Percentiles rank a stretch among this genome's conserved stretches.
Conservation (phyloP, 768 basidiomycete species). For the Phlegmacium glaucopus region DNA sequence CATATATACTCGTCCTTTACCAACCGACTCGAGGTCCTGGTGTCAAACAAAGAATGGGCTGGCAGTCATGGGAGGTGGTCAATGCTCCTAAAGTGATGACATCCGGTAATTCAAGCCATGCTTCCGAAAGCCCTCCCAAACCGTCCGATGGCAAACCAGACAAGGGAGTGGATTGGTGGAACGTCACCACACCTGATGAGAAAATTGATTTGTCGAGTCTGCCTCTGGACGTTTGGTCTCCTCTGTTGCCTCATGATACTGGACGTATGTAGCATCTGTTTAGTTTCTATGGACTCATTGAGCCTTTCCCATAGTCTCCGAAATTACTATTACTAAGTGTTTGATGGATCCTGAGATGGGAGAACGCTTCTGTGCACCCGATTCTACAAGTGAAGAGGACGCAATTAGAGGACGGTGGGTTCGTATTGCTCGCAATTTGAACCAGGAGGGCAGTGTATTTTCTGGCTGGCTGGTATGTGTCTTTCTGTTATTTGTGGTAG, state of each 20-base stretch:
- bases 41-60: conserved; percentile 68
- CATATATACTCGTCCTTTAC: conserved; percentile 77
- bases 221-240: conserved; percentile 79
- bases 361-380: conserved; percentile 63
- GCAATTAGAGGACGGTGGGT: conserved; percentile 88
- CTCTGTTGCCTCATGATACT: conserved; percentile 70
- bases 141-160: conserved; percentile 8
- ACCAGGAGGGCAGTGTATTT: conserved; percentile 55
- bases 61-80: conserved; percentile 85
- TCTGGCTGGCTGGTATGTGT: conserved; percentile 49
- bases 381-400: conserved; percentile 67
- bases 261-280: conserved; percentile 49
- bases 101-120: conserved; percentile 9
- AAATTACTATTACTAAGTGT: conserved; percentile 71
- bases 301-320: conserved; percentile 55
- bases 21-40: conserved; percentile 77
- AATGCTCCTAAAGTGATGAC: conserved; percentile 21
- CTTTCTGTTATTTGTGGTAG: neutral
- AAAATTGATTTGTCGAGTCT: conserved; percentile 61
- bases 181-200: conserved; percentile 42
- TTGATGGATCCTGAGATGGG: conserved; percentile 56
- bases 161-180: conserved; percentile 63
- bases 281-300: neutral
- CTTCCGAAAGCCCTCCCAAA: neutral
- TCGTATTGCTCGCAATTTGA: conserved; percentile 78